Evolutionary conservation across 139 green algal species (phyloP), one percentile per base, ranked within the genome.

Genomic region (Yamagishiella unicocca): DNA sequence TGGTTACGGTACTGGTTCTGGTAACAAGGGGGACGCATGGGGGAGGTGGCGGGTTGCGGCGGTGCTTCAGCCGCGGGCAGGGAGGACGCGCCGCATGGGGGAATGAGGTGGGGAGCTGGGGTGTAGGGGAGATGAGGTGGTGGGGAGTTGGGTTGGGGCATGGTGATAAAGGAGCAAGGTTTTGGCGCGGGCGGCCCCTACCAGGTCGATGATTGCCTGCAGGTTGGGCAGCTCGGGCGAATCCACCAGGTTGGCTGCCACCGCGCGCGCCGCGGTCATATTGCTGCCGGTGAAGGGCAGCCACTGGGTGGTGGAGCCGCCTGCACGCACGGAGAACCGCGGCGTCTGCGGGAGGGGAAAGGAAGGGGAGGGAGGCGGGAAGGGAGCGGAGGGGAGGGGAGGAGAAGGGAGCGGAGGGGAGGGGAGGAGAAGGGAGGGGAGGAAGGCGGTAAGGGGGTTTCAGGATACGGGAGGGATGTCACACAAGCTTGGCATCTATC

Each of bases 241-340:
- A 14, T 21, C 31, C 10, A 93, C 61, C 72, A 93, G n/a, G 71
- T 79, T 68, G 21, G 50, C 79, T 0, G 79, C 55, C 54, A 92
- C 40, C 21, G 6, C 21, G 0, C 37, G 19, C 1, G 87, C 64
- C 2, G 55, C 55, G 1, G 43, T 33, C 25, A n/a, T 53, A 79
- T 91, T 62, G 37, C 64, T 40, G 17, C 90, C 91, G 4, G 91
- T 94, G 77, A 89, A 89, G 7, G 61, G 79, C 40, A 76, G n/a
- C 79, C 79, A 75, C 43, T 85, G 25, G 43, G 33, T 61, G 0
- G 45, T 54, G 31, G 55, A 38, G 24, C 87, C 77, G 27, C 33
- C 79, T 24, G 29, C 80, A 4, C 73, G 29, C 2, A 29, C n/a
- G 33, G 12, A 27, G n/a, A 72, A 35, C 6, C 62, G 79, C 17